A percentile compares a stretch with the other conserved stretches of the same genome.
Evolutionary conservation across 2,329 filamentous ascomycete genomes (phyloP).

Genomic region (Diaporthe humulicola): DNA sequence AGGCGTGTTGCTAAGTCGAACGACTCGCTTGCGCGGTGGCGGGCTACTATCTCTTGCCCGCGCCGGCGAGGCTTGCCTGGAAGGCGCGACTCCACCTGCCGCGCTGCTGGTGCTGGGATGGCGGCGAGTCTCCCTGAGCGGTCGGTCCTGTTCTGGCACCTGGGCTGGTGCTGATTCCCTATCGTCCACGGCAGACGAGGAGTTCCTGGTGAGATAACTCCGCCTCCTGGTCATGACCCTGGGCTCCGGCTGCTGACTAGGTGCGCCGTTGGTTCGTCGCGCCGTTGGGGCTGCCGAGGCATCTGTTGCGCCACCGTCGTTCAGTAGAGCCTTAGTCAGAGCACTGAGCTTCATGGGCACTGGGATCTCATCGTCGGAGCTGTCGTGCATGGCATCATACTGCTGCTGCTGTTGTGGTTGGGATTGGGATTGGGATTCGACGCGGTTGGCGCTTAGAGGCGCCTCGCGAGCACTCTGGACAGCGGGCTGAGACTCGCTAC

Average conservation of each 20-base stretch:
- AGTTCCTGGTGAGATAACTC: conserved; percentile 61
- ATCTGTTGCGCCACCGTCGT: conserved; percentile 67
- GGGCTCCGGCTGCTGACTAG: conserved; percentile 51
- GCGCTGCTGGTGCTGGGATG: conserved; percentile 63
- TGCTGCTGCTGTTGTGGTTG: conserved; percentile 54
- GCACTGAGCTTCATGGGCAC: conserved; percentile 95
- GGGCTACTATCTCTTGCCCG: conserved; percentile 66
- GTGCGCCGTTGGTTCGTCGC: conserved; percentile 47
- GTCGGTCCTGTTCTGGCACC: conserved; percentile 39
- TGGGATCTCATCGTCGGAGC: conserved; percentile 93
- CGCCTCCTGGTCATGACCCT: conserved; percentile 64
- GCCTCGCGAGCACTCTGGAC: conserved; percentile 42
- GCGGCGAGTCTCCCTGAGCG: conserved; percentile 51
- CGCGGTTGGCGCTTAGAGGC: conserved; percentile 38
- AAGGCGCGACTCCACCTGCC: conserved; percentile 53
- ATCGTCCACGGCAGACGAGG: conserved; percentile 57
- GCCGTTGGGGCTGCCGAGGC: conserved; percentile 52
- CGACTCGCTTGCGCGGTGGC: conserved; percentile 66
- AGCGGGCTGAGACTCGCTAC: conserved; percentile 60
- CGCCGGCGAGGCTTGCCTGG: conserved; percentile 58
- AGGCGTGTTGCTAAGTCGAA: conserved; percentile 67
- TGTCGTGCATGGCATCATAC: conserved; percentile 76
- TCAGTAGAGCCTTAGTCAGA: conserved; percentile 87
- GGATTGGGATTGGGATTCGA: conserved; percentile 55
- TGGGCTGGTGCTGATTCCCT: conserved; percentile 42